Evolutionary conservation across 805 yeast genomes (phyloP), one percentile per base, ranked within the genome.

Genomic region (Yamadazyma sp.): DNA sequence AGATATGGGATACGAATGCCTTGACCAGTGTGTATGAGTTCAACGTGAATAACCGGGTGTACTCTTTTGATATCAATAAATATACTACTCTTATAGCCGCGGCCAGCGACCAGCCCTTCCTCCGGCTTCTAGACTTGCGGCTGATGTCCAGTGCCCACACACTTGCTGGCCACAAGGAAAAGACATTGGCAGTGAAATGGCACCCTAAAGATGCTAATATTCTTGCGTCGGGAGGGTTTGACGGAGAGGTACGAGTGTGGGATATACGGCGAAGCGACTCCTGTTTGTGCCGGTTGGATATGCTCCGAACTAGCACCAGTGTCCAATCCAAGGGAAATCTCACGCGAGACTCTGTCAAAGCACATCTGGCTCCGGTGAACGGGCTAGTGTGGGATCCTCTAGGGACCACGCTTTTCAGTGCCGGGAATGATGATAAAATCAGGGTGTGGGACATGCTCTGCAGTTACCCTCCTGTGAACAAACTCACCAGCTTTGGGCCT

Each of bases 201-300:
- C 82, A 84, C 31, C 95, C 95, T 0, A 62, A 64, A 6, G 64
- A 75, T 44, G 60, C 78, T 0, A 61, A 82, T 49, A 44, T 84
- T 3, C 63, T 90, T 2, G 89, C 90, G 0, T 73, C 88, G 3
- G 96, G 95, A 1, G 89, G 91, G 14, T 73, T 77, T 12, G 87
- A 83, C 48, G 96, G 97, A 0, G 81, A 81, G 31, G 80, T 84
- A 6, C 72, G 84, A 36, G 54, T 90, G 0, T 90, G 97, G 97
- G 98, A 90, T 55, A 73, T 88, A 8, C 62, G 98, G 32, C 63
- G 84, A 32, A 76, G 86, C 16, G 67, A 70, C 12, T 73, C 83
- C 23, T 82, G 87, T 50, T 57, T 86, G 16, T 71, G 80, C 29
- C 70, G 79, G 11, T 59, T 87, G 41, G 90, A 87, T 52, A 65